phyloP scores from a whole-genome alignment of 805 yeast species.

The Spathaspora arborariae region DNA sequence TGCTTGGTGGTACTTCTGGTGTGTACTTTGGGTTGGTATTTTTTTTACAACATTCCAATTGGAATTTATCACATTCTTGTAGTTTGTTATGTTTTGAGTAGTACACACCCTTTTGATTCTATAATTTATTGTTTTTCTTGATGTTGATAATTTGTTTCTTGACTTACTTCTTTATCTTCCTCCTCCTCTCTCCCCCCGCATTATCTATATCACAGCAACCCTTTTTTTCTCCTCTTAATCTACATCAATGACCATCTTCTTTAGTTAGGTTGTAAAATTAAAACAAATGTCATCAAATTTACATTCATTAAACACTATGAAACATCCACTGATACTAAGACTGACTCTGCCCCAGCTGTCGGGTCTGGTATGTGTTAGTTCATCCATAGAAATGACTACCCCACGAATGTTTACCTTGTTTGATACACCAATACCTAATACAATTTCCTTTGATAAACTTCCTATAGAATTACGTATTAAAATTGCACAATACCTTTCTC shows the following conservation, averaged over 20 bases:
- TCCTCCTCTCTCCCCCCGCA: neutral
- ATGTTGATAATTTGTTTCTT: neutral
- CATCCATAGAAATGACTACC: neutral
- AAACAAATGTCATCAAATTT: no score
- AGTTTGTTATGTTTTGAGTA: neutral
- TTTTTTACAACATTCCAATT: neutral
- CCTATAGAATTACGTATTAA: conserved; percentile 34
- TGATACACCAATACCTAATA: neutral
- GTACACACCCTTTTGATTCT: neutral
- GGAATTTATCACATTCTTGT: neutral
- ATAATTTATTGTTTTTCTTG: neutral
- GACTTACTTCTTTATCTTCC: neutral
- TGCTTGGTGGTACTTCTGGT: neutral
- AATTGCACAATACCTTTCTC: conserved; percentile 33
- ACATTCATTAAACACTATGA: neutral
- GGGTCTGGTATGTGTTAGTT: neutral
- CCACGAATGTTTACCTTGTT: neutral
- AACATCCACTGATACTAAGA: neutral
- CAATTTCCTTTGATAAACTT: conserved; percentile 20
- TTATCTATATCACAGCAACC: neutral
- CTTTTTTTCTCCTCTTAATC: neutral
- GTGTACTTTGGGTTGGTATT: neutral
- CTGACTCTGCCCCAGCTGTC: neutral
- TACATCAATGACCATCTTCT: neutral
- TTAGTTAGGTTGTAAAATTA: no score